Evolutionary conservation across 129 eudicot species (phyloP), one percentile per base, ranked within the genome.

Genomic region (Silybum marianum): DNA sequence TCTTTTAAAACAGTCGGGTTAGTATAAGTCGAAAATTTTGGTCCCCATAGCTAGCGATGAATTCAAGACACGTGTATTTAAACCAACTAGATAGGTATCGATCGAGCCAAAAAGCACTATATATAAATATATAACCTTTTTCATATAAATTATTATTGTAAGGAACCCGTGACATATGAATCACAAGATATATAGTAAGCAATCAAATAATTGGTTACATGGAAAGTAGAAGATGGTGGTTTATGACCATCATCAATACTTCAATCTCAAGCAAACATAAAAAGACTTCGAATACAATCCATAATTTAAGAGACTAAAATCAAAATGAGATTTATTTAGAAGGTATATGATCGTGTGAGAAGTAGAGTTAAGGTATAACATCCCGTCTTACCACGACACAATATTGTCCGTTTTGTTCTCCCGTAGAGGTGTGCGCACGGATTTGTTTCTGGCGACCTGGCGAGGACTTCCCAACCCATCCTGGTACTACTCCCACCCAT

Each of bases 161-260:
- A 54, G 66, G 66, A 58, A 6, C 19, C 66, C 66, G 66, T 58
- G 66, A 58, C 66, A 58, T 63, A 63, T 65, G 28, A 65, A 65
- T 19, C 28, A 23, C 85, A 28, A 81, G 71, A 24, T 24, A 42
- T 25, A 40, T 68, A 42, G 71, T 78, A 42, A 28, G 19, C 22
- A 22, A 79, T 69, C 36, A 30, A 70, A 70, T 80, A 72, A 72
- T 38, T 72, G 66, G 86, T 51, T 36, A 82, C 7, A 28, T 48
- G 42, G 78, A 77, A 76, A 83, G 86, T 76, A 54, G 51, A 58
- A 71, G 80, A 69, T 76, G 72, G 72, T 69, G 74, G 22, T 75
- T 4, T 54, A 58, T 82, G 38, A 76, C 72, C 30, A 76, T 77
- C 28, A 39, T 22, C 14, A n/a, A 76, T 77, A 66, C 86, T 83